Evolutionary conservation across 2,329 filamentous ascomycete species (phyloP).

Genomic region (Orbilia blumenaviensis): DNA sequence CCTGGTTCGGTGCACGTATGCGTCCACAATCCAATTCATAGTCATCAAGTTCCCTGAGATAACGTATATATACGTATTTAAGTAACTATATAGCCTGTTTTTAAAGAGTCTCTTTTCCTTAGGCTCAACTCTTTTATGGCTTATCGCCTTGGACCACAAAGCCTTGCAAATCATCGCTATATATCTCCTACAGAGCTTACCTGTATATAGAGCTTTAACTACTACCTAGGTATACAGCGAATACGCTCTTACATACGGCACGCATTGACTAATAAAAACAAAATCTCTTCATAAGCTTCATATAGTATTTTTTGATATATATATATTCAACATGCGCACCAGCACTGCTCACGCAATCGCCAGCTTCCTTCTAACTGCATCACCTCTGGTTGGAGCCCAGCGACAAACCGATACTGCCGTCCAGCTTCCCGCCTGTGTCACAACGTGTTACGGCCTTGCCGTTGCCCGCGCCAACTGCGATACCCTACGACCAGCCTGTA

Average conservation of each 20-base stretch:
- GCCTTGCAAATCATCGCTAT: not conserved
- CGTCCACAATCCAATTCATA: not conserved
- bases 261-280: too few relatives aligned
- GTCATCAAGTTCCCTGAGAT: not conserved
- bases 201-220: too few relatives aligned
- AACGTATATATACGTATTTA: too few relatives aligned
- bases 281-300: too few relatives aligned
- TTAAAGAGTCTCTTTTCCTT: constrained; percentile 11
- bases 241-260: too few relatives aligned
- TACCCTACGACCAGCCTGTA: constrained; percentile 43
- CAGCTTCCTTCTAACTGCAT: not conserved
- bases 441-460: constrained; percentile 41
- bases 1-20: constrained; percentile 13
- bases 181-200: too few relatives aligned
- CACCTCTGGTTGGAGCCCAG: constrained; percentile 19
- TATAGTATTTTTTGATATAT: too few relatives aligned
- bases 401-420: constrained; percentile 15
- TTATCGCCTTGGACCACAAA: too few relatives aligned
- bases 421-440: constrained; percentile 35
- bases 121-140: constrained; percentile 4
- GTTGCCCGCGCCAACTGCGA: constrained; percentile 47
- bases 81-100: too few relatives aligned
- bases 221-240: too few relatives aligned
- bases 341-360: not conserved
- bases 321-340: constrained; percentile 26